Conservation (phyloP, 2,329 filamentous ascomycete genomes). For the Aquanectria penicillioides region DNA sequence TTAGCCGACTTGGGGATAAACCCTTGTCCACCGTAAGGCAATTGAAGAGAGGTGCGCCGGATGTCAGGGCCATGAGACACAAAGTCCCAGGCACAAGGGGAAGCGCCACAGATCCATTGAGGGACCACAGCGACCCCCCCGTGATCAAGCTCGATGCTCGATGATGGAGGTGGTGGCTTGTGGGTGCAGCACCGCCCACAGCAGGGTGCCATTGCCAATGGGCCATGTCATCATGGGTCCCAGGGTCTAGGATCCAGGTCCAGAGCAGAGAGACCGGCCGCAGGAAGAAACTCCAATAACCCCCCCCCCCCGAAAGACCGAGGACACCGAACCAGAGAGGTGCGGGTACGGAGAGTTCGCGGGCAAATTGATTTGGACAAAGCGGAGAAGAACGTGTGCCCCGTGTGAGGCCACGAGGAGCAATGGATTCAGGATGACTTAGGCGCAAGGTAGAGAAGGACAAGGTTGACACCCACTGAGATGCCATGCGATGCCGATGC, state of each 20-base stretch:
- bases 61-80: too few species aligned
- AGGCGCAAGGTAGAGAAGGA: background rate
- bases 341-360: slow-evolving; percentile 1
- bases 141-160: slow-evolving; percentile 11
- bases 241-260: slow-evolving; percentile 7
- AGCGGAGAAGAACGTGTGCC: background rate
- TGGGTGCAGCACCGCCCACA: slow-evolving; percentile 11
- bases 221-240: slow-evolving; percentile 5
- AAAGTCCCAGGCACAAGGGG: slow-evolving; percentile 14
- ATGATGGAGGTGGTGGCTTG: slow-evolving; percentile 13
- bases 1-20: too few species aligned
- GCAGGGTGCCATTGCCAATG: background rate
- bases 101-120: slow-evolving; percentile 13
- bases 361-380: slow-evolving; percentile 7
- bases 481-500: slow-evolving; percentile 13
- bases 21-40: too few species aligned
- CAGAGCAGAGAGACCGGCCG: background rate
- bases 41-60: too few species aligned
- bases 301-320: slow-evolving; percentile 2
- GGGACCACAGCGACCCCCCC: background rate
- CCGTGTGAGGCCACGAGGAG: background rate
- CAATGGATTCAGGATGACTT: background rate
- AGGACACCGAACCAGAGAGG: slow-evolving; percentile 14
- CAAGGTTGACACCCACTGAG: background rate
- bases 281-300: background rate